phyloP scores from a whole-genome alignment of 192 early-diverging fungal species.

The Borealophlyctis nickersoniae region DNA sequence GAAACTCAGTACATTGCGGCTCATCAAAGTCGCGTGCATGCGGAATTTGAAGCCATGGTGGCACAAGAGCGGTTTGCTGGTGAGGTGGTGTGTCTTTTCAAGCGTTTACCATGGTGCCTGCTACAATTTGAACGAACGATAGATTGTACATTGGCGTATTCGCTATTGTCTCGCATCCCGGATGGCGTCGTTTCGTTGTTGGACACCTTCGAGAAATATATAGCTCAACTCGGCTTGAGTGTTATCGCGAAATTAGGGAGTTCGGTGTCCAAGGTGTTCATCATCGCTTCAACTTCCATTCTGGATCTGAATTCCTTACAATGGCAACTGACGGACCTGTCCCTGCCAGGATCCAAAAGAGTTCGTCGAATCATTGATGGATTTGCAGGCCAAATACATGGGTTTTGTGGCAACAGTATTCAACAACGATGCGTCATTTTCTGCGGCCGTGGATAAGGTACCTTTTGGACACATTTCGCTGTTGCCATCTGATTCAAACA shows the following conservation, averaged over 20 bases:
- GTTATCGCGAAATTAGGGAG: conserved; percentile 47
- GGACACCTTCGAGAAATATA: conserved; percentile 61
- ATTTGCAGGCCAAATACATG: conserved; percentile 62
- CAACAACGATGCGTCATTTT: conserved; percentile 62
- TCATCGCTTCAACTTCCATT: neutral
- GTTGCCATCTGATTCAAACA: too few species aligned
- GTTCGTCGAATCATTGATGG: conserved; percentile 65
- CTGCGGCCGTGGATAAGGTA: conserved; percentile 75
- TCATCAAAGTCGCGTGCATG: conserved; percentile 60
- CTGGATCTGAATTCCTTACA: too few species aligned
- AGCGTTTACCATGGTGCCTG: too few species aligned
- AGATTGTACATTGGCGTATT: conserved; percentile 70
- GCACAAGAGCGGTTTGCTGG: conserved; percentile 37
- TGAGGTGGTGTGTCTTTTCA: too few species aligned
- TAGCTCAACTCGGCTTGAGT: conserved; percentile 55
- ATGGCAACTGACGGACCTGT: too few species aligned
- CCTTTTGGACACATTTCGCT: neutral
- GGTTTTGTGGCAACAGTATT: conserved; percentile 60
- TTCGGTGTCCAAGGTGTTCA: conserved; percentile 46
- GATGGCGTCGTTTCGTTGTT: conserved; percentile 61
- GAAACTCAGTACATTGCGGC: conserved; percentile 70
- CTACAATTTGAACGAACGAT: too few species aligned
- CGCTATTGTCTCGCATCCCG: conserved; percentile 60
- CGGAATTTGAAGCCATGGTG: conserved; percentile 72
- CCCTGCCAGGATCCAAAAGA: conserved; percentile 63